Base-by-base conservation (phyloP, 2,329 filamentous ascomycete genomes). In the Sporothrix euskadiensis region DNA sequence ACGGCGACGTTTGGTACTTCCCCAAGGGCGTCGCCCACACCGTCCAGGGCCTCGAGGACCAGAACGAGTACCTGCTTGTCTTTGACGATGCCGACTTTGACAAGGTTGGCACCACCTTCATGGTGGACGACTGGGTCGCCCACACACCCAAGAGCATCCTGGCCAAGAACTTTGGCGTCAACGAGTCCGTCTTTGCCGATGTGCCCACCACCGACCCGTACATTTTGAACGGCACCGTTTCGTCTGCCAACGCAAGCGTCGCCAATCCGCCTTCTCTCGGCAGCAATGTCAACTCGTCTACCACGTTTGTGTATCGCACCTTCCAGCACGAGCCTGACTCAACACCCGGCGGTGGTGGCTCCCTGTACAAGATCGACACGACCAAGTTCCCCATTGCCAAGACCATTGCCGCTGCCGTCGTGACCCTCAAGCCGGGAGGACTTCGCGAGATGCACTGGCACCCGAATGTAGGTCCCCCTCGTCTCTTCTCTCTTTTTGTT, bases 391-490 rank as follows among this genome's bases (percentile, higher is more conserved):
- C 90, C 0, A 85, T 89, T 32, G 84, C 87, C 44, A 90, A 86
- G 76, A 92, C 90, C 0, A 87, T 92, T 69, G 90, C 90, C 1
- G 88, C 90, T 0, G 88, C 89, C 0, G 85, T 90, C 74, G 88
- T 92, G 1, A 87, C 86, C 0, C 83, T 92, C 10, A 85, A 91
- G 81, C 90, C 90, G 0, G 85, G 85, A 54, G 90, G 85, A 0
- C 80, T 92, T 56, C 83, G 90, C 39, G 90, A 92, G 81, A 81
- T 92, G 41, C 90, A 92, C 78, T 92, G 90, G 90, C 89, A 91
- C 79, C 90, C 89, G 1, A 91, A 89, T 77, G 88, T 89, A 79
- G 81, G 85, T 78, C 10, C 26, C 26, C 32, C 4, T 19, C 16
- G 2, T 9, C 6, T 30, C 1, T 32, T 52, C 32, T 14, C 16